Evolutionary conservation across 805 yeast genomes (phyloP), one percentile per base, ranked within the genome.

Genomic region (Saturnispora dispora): DNA sequence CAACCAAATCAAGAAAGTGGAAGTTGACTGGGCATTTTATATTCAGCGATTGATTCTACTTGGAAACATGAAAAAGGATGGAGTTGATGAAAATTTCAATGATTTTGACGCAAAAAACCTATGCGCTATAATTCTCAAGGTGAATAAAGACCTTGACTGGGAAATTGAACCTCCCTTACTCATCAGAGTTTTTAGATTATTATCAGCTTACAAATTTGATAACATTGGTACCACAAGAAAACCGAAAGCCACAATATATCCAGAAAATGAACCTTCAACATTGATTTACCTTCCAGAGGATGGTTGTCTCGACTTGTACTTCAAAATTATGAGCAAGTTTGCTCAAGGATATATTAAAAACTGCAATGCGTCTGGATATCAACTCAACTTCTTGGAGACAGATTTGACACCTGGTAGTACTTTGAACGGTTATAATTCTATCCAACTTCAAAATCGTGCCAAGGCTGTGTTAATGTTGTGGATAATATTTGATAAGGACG

Each of bases 351-450:
- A 35, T 23, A 32, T 49, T 5, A 32, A 27, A 44, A 28, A 27
- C 23, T 23, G 32, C 15, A 9, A 35, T 27, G 23, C 37, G 17
- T 22, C 46, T 8, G 47, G 43, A 4, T 48, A 48, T n/a, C 35
- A 43, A 15, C 35, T 48, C 3, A n/a, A 46, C 6, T 35, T 28
- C 17, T 33, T 48, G 17, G 40, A 33, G 22, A 27, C 40, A 11
- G 52, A 66, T 42, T 53, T 69, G 20, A 64, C 63, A 9, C 72
- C 72, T 1, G 58, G 68, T 11, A 64, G 68, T 17, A 60, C 63
- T 22, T 55, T 65, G 10, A 52, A 56, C 36, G 62, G 65, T 3
- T 60, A 62, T 50, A 58, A 62, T 4, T 22, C 56, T 3, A 39
- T 44, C 1, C 55, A 64, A 3, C 51, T 68, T 18, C 59, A 58